A percentile compares a stretch with the other conserved stretches of the same genome.
Conservation (phyloP, 805 yeast genomes). For the Candida koratica region DNA sequence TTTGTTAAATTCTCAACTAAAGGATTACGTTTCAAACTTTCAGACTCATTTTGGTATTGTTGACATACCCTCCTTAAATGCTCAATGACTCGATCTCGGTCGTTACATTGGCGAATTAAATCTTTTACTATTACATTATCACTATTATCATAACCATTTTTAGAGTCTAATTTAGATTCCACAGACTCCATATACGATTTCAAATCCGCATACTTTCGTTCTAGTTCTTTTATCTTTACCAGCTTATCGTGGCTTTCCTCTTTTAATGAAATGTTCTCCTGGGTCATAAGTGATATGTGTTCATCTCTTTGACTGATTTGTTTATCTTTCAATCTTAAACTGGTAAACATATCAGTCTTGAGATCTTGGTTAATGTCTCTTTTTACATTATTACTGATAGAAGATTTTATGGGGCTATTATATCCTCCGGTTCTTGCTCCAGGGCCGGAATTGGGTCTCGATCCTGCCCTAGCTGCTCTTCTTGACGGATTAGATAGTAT, state of each 20-base stretch:
- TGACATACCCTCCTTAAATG: constrained; percentile 19
- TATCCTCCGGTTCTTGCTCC: not conserved
- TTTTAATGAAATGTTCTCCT: constrained; percentile 13
- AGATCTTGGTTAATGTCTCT: not conserved
- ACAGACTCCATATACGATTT: constrained; percentile 17
- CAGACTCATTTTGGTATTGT: constrained; percentile 17
- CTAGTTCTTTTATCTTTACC: constrained; percentile 17
- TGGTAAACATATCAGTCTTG: constrained; percentile 3
- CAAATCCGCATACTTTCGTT: constrained; percentile 17
- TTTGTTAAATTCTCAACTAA: constrained; percentile 15
- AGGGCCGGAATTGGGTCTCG: not conserved
- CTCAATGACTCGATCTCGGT: constrained; percentile 18
- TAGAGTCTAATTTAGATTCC: constrained; percentile 13
- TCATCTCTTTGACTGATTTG: constrained; percentile 16
- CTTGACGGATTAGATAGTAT: constrained; percentile 9
- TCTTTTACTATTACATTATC: constrained; percentile 13
- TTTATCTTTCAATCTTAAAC: constrained; percentile 10
- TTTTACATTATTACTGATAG: not conserved
- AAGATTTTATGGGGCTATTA: not conserved
- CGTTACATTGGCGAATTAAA: constrained; percentile 15
- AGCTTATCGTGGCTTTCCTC: constrained; percentile 8
- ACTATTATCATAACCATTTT: constrained; percentile 4
- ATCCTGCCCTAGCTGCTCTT: not conserved
- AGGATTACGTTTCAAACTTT: constrained; percentile 11
- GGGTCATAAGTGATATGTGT: constrained; percentile 11